Base-by-base conservation (phyloP, 2,329 filamentous ascomycete species). In the Apiospora sp. region DNA sequence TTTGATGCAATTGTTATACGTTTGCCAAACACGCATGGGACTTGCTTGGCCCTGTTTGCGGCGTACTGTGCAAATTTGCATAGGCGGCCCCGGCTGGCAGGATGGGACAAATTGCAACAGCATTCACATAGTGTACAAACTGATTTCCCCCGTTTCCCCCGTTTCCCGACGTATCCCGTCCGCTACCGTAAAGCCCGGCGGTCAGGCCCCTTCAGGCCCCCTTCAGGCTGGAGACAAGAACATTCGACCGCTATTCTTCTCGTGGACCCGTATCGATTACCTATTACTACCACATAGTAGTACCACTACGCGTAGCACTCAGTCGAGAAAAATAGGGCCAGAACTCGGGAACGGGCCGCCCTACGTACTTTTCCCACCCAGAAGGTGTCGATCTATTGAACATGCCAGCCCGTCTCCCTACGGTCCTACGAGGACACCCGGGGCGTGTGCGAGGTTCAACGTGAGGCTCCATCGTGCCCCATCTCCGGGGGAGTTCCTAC, bases 301-400 rank as follows among this genome's bases (percentile, higher is more conserved):
- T 12, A 34, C 54, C 34, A 61, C 30, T 12, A 61, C 54, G 54
- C 30, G 54, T 61, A 22, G 58, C 34, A 37, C 34, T 64, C 58
- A 8, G 7, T 49, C 22, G 46, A 30, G 41, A 37, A 41, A 64
- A 37, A 41, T 41, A 64, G 58, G 58, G 58, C 58, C 58, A 64
- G 37, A 41, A 64, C 22, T 41, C 58, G 58, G 58, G 58, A 64
- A 64, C 58, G 67, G 67, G 67, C 67, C 67, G 67, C 67, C 67
- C 48, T 69, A 49, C 67, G 67, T 49, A 16, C 67, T 44, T 27
- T 27, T 27, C 49, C 16, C 67, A n/a, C 67, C 67, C 14, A 49
- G 27, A 34, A 13, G 67, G 67, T 37, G 67, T 69, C 67, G 22
- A 44, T 69, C 67, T 69, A 69, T 69, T 24, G 27, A 69, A 46